These are phyloP conservation scores for Pyrenochaeta sp. DNA, from an alignment of 2,329 filamentous ascomycete species.

Conservation along the genomic window DNA sequence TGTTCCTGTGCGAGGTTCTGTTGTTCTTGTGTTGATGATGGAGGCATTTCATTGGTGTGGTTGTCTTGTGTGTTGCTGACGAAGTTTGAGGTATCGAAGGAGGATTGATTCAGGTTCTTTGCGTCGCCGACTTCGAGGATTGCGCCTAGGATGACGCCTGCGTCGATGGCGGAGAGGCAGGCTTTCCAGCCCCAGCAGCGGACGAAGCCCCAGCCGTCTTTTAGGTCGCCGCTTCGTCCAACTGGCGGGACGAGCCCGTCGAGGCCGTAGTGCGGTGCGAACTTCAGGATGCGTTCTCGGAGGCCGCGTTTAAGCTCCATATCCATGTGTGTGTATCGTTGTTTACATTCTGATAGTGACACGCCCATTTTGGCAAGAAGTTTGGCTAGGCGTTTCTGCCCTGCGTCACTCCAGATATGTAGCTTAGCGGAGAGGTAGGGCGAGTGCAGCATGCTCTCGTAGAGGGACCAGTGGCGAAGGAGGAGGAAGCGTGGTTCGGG, in stretches of 20 bases:
- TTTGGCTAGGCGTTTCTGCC: constrained; percentile 89
- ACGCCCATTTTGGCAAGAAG: constrained; percentile 98
- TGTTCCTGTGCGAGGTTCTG: constrained; percentile 53
- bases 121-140: constrained; percentile 87
- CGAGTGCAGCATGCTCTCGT: constrained; percentile 98
- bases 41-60: constrained; percentile 25
- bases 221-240: constrained; percentile 71
- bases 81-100: constrained; percentile 43
- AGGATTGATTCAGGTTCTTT: constrained; percentile 47
- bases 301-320: constrained; percentile 92
- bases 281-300: constrained; percentile 85
- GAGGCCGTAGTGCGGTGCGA: constrained; percentile 90
- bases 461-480: constrained; percentile 94
- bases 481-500: constrained; percentile 94
- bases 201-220: constrained; percentile 97
- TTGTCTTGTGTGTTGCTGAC: constrained; percentile 32
- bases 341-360: constrained; percentile 89
- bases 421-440: constrained; percentile 91
- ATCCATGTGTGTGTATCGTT: constrained; percentile 98
- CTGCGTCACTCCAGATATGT: constrained; percentile 92
- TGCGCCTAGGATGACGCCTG: constrained; percentile 90
- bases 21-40: constrained; percentile 23
- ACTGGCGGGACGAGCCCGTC: constrained; percentile 86
- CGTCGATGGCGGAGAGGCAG: constrained; percentile 90
- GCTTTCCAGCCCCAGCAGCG: constrained; percentile 98